A percentile compares a stretch with the other conserved stretches of the same genome.
These are phyloP conservation scores for Otatea glauca DNA, from an alignment of 176 grass and related monocot species.

Conservation along the genomic window DNA sequence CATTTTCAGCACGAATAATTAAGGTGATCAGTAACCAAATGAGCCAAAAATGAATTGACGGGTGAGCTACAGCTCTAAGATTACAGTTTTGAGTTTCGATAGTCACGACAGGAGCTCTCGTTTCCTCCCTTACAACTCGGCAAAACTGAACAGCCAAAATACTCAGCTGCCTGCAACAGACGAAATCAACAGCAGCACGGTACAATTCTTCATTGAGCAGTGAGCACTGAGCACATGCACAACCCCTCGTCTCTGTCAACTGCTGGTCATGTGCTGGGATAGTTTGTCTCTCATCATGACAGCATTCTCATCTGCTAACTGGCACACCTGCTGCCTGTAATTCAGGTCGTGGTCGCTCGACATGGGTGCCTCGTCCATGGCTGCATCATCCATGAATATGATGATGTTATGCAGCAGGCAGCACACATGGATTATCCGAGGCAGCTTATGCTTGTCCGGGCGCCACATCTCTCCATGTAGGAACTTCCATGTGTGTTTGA, in stretches of 20 bases:
- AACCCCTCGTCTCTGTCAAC: constrained; percentile 14
- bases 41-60: constrained; percentile 19
- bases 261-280: constrained; percentile 49
- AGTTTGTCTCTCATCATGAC: constrained; percentile 60
- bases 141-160: constrained; percentile 45
- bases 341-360: constrained; percentile 58
- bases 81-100: constrained; percentile 34
- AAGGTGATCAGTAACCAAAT: background rate
- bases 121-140: constrained; percentile 1
- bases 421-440: constrained; percentile 93
- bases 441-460: constrained; percentile 84
- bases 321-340: constrained; percentile 76
- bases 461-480: constrained; percentile 97
- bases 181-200: constrained; percentile 26
- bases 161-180: constrained; percentile 38
- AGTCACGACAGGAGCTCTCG: background rate
- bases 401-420: constrained; percentile 86
- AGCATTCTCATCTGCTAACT: constrained; percentile 61
- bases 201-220: constrained; percentile 1
- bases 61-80: constrained; percentile 7
- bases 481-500: constrained; percentile 92
- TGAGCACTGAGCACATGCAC: background rate
- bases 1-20: background rate
- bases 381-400: constrained; percentile 66
- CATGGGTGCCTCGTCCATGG: constrained; percentile 16